A percentile compares a stretch with the other conserved stretches of the same genome.
Evolutionary conservation across 352 stramenopile species (phyloP).

Genomic region (Pilasporangium apinafurcum): DNA sequence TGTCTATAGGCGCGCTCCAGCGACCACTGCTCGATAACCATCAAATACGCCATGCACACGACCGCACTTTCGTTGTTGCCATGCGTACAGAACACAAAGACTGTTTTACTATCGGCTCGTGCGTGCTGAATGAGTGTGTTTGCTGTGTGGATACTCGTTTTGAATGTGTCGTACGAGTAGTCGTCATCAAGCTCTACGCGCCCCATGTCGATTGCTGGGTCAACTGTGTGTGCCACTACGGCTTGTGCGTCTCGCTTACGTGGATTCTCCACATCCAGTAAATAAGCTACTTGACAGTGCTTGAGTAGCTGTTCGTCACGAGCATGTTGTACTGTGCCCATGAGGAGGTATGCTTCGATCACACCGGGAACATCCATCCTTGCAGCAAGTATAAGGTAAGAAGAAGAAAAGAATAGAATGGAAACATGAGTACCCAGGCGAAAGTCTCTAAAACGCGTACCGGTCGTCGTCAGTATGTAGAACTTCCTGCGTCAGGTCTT

Average conservation of each 20-base stretch:
- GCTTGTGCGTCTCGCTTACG: slow-evolving; percentile 30
- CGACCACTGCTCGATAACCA: slow-evolving; percentile 51
- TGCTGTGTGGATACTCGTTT: slow-evolving; percentile 21
- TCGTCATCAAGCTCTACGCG: slow-evolving; percentile 62
- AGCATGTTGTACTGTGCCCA: slow-evolving; percentile 55
- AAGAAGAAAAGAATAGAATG: not conserved
- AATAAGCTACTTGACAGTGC: slow-evolving; percentile 37
- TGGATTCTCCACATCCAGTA: slow-evolving; percentile 61
- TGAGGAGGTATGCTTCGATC: slow-evolving; percentile 40
- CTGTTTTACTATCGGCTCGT: slow-evolving; percentile 27
- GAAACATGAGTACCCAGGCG: no score
- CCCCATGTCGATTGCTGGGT: slow-evolving; percentile 19
- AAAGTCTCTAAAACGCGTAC: no score
- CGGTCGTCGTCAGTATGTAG: slow-evolving; percentile 7
- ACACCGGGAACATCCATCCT: slow-evolving; percentile 61
- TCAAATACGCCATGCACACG: slow-evolving; percentile 59
- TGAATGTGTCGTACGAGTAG: slow-evolving; percentile 54
- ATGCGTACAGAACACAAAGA: slow-evolving; percentile 69
- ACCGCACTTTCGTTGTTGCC: slow-evolving; percentile 68
- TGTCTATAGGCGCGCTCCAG: slow-evolving; percentile 59
- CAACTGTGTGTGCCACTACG: slow-evolving; percentile 6
- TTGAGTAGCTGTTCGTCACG: slow-evolving; percentile 48
- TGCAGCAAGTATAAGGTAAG: slow-evolving; percentile 4
- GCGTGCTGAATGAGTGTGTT: slow-evolving; percentile 44
- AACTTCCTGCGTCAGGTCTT: slow-evolving; percentile 2